Conservation (phyloP, 78 protist genomes). For the Dictyostelium firmibasis region DNA sequence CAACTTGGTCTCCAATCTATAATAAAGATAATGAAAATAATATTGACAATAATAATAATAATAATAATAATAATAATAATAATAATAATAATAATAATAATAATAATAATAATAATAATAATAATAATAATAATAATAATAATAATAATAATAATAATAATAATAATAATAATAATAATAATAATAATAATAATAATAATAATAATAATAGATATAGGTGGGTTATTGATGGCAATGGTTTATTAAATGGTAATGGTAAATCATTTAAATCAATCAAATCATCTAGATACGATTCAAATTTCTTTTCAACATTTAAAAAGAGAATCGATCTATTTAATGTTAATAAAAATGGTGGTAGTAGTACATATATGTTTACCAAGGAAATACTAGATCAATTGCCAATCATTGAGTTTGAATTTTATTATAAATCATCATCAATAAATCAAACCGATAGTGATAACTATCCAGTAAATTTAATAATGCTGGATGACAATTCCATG, state of each 20-base stretch:
- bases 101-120: too few relatives aligned
- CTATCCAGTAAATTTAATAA: background rate
- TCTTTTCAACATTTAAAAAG: background rate
- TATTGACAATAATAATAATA: too few relatives aligned
- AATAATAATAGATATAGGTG: background rate
- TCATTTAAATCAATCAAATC: background rate
- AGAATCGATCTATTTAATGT: background rate
- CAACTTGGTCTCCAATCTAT: background rate
- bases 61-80: background rate
- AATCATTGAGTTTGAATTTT: constrained; percentile 41
- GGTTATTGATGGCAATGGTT: background rate
- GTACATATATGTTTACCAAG: background rate
- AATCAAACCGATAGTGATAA: background rate
- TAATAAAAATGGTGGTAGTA: background rate
- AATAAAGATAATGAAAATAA: too few relatives aligned
- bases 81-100: too few relatives aligned
- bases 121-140: too few relatives aligned
- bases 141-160: too few relatives aligned
- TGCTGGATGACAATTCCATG: background rate
- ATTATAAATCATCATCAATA: background rate
- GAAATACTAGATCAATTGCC: constrained; percentile 3
- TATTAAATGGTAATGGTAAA: background rate
- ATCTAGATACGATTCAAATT: background rate
- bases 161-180: too few relatives aligned
- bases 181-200: background rate